Conservation (phyloP, 208 protist genomes). For the Trypanosoma caninum region DNA sequence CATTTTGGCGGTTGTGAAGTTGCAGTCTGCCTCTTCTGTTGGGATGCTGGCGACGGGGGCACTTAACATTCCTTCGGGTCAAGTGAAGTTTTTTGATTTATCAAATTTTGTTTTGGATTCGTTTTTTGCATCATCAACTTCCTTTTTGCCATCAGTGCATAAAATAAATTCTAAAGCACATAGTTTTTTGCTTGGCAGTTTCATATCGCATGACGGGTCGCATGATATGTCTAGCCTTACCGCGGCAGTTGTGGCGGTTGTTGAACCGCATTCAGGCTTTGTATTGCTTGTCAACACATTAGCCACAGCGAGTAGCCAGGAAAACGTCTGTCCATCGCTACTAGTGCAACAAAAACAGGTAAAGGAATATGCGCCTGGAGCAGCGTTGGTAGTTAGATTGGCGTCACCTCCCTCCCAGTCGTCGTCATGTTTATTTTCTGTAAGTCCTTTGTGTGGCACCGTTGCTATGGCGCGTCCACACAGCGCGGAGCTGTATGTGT, state of each 20-base stretch:
- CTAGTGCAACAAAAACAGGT: not conserved
- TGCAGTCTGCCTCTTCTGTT: slow-evolving; percentile 31
- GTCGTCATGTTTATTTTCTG: not conserved
- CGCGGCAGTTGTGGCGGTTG: slow-evolving; percentile 5
- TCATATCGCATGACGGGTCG: not conserved
- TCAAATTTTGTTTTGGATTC: slow-evolving; percentile 12
- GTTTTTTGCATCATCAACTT: not conserved
- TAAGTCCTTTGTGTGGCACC: slow-evolving; percentile 19
- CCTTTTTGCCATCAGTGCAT: not conserved
- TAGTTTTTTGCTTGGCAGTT: not conserved
- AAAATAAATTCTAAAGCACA: not conserved
- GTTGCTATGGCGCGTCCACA: slow-evolving; percentile 34
- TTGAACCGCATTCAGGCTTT: slow-evolving; percentile 1
- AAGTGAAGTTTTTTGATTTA: slow-evolving; percentile 52
- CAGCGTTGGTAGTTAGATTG: slow-evolving; percentile 16
- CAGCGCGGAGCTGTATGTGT: slow-evolving; percentile 13
- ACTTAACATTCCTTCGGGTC: slow-evolving; percentile 40
- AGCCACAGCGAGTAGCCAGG: not conserved
- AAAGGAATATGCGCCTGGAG: not conserved
- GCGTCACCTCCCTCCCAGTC: not conserved
- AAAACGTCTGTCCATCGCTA: not conserved
- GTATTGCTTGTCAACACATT: slow-evolving; percentile 17
- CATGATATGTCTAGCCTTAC: not conserved
- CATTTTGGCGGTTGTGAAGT: slow-evolving; percentile 36
- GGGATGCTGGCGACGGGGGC: slow-evolving; percentile 13